phyloP scores from a whole-genome alignment of 495 filamentous ascomycete species.

The Aspergillus panamensis region DNA sequence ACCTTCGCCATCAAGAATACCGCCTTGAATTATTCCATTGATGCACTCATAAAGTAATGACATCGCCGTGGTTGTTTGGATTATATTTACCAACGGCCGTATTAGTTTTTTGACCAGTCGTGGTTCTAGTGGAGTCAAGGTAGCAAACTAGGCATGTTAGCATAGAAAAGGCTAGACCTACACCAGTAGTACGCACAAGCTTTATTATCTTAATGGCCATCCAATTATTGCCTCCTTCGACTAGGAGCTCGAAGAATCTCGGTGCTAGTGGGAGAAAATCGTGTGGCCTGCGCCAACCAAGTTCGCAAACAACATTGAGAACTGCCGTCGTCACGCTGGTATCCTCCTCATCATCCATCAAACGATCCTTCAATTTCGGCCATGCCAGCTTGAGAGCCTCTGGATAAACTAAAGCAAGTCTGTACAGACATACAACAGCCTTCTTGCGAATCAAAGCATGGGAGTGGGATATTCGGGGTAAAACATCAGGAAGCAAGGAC shows the following conservation, averaged over 20 bases:
- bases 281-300: conserved; percentile 88
- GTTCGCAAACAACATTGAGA: conserved; percentile 93
- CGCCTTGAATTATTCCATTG: conserved; percentile 95
- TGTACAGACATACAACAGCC: conserved; percentile 87
- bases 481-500: conserved; percentile 77
- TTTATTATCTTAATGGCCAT: conserved; percentile 99
- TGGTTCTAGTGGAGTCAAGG: conserved; percentile 87
- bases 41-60: conserved; percentile 96
- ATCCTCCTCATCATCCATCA: conserved; percentile 88
- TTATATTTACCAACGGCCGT: conserved; percentile 88
- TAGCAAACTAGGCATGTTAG: conserved; percentile 70
- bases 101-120: conserved; percentile 88
- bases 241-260: conserved; percentile 83
- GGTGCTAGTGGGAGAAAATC: conserved; percentile 93
- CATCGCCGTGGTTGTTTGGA: conserved; percentile 93
- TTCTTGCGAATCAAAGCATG: conserved; percentile 86
- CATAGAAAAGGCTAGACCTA: not conserved
- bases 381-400: conserved; percentile 88
- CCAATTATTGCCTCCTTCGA: conserved; percentile 96
- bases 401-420: conserved; percentile 88
- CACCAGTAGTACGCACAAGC: conserved; percentile 54
- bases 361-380: conserved; percentile 91
- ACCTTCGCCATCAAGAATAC: conserved; percentile 77
- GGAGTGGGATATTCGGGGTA: conserved; percentile 82
- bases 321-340: conserved; percentile 92